These are phyloP conservation scores for Komagataella pseudopastoris DNA, from an alignment of 805 yeast species.

Conservation along the genomic window DNA sequence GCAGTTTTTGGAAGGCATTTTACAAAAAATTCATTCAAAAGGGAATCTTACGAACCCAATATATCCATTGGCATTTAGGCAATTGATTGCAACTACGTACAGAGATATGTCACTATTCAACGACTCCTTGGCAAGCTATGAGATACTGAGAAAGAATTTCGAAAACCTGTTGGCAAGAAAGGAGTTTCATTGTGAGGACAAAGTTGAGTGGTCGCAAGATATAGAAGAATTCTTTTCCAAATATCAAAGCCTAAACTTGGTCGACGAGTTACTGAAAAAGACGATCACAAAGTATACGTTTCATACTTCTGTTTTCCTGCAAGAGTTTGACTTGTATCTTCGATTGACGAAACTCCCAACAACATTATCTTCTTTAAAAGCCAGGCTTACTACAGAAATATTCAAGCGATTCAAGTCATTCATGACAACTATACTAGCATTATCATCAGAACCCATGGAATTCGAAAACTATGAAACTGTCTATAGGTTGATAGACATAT, in stretches of 20 bases:
- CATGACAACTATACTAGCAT: conserved; percentile 7
- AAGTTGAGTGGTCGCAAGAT: not conserved
- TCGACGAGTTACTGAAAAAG: not conserved
- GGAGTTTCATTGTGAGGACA: not conserved
- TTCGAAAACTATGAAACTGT: conserved; percentile 26
- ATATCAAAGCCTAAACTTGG: not conserved
- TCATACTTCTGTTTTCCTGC: not conserved
- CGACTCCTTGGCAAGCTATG: conserved; percentile 30
- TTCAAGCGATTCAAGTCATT: conserved; percentile 19
- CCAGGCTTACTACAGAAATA: conserved; percentile 16
- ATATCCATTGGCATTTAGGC: conserved; percentile 4
- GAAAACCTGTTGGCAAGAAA: not conserved
- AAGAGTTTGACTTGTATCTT: not conserved
- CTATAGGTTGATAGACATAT: conserved; percentile 26
- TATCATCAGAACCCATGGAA: conserved; percentile 17
- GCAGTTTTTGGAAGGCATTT: conserved; percentile 18
- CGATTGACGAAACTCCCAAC: conserved; percentile 13
- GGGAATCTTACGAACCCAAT: conserved; percentile 4
- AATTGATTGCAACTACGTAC: conserved; percentile 22
- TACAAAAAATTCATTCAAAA: conserved; percentile 7
- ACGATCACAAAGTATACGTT: not conserved
- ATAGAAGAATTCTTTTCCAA: not conserved
- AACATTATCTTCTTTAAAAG: conserved; percentile 8
- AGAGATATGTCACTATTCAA: conserved; percentile 41
- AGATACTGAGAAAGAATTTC: not conserved